phyloP scores from a whole-genome alignment of 768 basidiomycete species.

The Rhodotorula sphaerocarpa region DNA sequence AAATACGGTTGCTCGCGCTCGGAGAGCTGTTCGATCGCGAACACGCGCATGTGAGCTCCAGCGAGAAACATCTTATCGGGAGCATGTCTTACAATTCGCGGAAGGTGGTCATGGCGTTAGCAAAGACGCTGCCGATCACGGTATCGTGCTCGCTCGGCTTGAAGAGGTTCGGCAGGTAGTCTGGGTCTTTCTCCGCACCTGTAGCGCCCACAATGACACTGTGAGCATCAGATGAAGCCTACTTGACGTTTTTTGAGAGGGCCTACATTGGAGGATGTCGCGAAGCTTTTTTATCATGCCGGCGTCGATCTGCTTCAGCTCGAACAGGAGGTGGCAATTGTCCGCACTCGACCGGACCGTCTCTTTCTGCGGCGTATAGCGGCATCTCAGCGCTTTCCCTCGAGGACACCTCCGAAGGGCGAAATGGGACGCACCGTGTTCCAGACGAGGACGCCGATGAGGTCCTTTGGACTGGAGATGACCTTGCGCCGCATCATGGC shows the following conservation, averaged over 20 bases:
- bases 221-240: not conserved
- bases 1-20: constrained; percentile 82
- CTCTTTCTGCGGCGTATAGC: constrained; percentile 21
- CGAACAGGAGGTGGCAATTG: constrained; percentile 64
- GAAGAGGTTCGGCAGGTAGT: constrained; percentile 54
- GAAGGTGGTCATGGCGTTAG: constrained; percentile 78
- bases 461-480: constrained; percentile 75
- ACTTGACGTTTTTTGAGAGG: no score
- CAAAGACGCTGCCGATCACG: constrained; percentile 80
- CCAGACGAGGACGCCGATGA: constrained; percentile 81
- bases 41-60: no score
- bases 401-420: no score
- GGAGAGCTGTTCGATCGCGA: constrained; percentile 47
- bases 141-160: constrained; percentile 50
- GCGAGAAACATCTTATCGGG: not conserved
- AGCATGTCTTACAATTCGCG: constrained; percentile 88
- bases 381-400: no score
- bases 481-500: constrained; percentile 86
- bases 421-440: constrained; percentile 62
- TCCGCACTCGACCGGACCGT: constrained; percentile 52
- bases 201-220: not conserved
- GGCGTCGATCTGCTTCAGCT: constrained; percentile 67
- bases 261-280: constrained; percentile 64
- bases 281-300: constrained; percentile 71
- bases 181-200: constrained; percentile 63